Evolutionary conservation across 371 early-diverging fungal genomes (phyloP), one percentile per base, ranked within the genome.

Genomic region (Mucor plumbeus): DNA sequence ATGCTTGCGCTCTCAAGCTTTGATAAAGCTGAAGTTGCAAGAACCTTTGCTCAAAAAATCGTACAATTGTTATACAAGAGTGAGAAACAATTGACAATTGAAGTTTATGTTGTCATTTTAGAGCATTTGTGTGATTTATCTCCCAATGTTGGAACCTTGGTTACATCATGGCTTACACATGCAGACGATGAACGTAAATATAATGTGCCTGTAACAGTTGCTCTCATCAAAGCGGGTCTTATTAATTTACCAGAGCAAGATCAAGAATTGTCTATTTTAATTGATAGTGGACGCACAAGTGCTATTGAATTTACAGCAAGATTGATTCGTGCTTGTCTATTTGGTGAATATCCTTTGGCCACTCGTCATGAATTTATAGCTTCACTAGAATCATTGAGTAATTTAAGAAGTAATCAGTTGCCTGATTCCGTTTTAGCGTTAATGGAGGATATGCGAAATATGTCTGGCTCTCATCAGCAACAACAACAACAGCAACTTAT

Each of bases 181-280:
- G 87, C 93, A 3, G 95, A 95, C 48, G 97, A 98, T 70, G 96
- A 96, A 71, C 92, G 95, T 66, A 95, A 96, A 73, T 91, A 88
- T 74, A 91, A 92, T 70, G 94, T 96, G 6, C 87, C 90, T 4
- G 93, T 93, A 1, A 91, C 94, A 3, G 81, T 90, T 13, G 87
- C 93, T 4, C 77, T 99, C 60, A 86, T 97, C 64, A 88, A 88
- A 64, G 89, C 90, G 4, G 87, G 91, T 0, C 73, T 99, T 54
- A 79, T 99, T 38, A 81, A 84, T 61, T 59, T 92, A 3, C 79
- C 83, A 10, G 97, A 97, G 41, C 86, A 94, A 67, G 98, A 98
- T 73, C 85, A 87, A 26, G 96, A 95, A 67, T 83, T 99, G 9
- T 90, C 93, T 1, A 88, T 91, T n/a, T 76, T 91, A 65, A 92